Conservation (phyloP, 352 stramenopile genomes). For the Phytopythium chamaehyphon region DNA sequence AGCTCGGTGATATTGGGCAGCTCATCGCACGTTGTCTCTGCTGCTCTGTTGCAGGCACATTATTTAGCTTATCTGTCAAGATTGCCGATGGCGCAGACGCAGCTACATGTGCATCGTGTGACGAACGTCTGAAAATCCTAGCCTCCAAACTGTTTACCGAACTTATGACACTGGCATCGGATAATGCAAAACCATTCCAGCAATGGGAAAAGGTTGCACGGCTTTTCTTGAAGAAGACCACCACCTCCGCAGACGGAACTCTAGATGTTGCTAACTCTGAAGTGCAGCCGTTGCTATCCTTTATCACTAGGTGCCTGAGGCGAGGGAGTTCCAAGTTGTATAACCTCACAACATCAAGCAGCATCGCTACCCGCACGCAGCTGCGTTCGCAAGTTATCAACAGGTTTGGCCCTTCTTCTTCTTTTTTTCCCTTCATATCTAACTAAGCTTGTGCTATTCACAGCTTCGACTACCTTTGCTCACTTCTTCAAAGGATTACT, state of each 20-base stretch:
- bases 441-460: constrained; percentile 9
- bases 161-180: constrained; percentile 9
- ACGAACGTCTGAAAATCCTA: constrained; percentile 9
- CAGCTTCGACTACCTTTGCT: constrained; percentile 28
- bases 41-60: constrained; percentile 16
- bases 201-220: constrained; percentile 29
- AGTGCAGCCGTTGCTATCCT: constrained; percentile 19
- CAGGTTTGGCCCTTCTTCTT: constrained; percentile 17
- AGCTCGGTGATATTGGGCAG: constrained; percentile 10
- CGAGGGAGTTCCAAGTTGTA: constrained; percentile 37
- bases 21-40: constrained; percentile 17
- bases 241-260: neutral
- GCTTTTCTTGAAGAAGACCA: constrained; percentile 34
- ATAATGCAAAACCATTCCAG: constrained; percentile 8
- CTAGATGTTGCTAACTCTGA: neutral
- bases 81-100: neutral
- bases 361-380: constrained; percentile 16
- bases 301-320: constrained; percentile 37
- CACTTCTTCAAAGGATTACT: constrained; percentile 16
- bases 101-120: constrained; percentile 4
- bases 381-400: constrained; percentile 29
- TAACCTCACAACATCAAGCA: constrained; percentile 28
- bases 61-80: constrained; percentile 17
- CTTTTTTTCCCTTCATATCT: neutral
- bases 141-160: constrained; percentile 18